Evolutionary conservation across 345 rosid species (phyloP), one percentile per base, ranked within the genome.

Genomic region (Hibiscus tridactylites): DNA sequence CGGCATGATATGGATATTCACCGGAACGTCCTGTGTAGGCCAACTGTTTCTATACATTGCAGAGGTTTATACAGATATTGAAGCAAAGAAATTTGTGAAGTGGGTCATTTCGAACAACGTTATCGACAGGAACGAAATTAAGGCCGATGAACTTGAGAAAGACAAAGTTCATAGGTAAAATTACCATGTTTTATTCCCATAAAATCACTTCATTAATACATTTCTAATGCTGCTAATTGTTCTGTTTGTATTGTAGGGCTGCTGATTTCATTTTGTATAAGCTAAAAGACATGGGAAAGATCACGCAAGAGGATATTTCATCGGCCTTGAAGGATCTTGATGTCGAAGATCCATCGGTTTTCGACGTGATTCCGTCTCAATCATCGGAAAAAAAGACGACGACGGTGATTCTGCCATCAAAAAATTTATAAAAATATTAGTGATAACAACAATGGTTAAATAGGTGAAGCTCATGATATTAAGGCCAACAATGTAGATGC

Each of bases 231-330:
- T 12, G 39, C 44, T 12, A 6, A 11, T 1, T 31, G 26, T 29
- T 17, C 2, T 6, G 61, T 10, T 57, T 53, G 21, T 24, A 5
- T 49, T 52, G 39, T 15, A 70, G 73, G 63, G 49, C 33, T 56
- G 63, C 73, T 57, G 73, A 39, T 70, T 70, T 56, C 35, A 37
- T 70, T 56, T 15, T 70, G 19, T 90, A 83, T 63, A 91, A 91
- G 82, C 96, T 91, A 12, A 91, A 87, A 77, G 98, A 93, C 78
- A 87, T 88, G 96, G 96, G 93, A 37, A 91, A 91, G 87, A 87
- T 94, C 46, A 85, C 73, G 77, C 86, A 87, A 79, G 90, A 90
- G 68, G 98, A 91, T 58, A 79, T 91, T 37, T 17, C 84, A 6
- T 73, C 70, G 8, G 75, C 87, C 33, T 72, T 90, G 87, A 82